A percentile compares a stretch with the other conserved stretches of the same genome.
phyloP scores from a whole-genome alignment of 139 green algal species.

The Zygnema cylindricum region DNA sequence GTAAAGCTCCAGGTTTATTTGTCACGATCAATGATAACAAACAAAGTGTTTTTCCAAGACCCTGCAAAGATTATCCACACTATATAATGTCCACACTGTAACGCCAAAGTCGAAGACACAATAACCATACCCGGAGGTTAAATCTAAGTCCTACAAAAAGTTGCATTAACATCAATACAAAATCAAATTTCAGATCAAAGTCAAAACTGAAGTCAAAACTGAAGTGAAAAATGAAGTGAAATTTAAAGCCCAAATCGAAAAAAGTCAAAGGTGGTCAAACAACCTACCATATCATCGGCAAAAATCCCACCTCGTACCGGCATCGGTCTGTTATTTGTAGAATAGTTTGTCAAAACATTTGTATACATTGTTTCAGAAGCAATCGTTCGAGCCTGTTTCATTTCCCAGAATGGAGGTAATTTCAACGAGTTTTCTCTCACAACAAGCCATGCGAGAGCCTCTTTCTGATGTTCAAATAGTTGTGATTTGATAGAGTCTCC shows the following conservation, averaged over 20 bases:
- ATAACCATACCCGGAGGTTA: too few relatives aligned
- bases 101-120: too few relatives aligned
- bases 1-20: constrained; percentile 64
- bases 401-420: constrained; percentile 74
- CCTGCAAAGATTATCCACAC: too few relatives aligned
- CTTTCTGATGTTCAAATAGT: constrained; percentile 72
- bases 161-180: too few relatives aligned
- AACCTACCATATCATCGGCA: constrained; percentile 54
- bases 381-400: background rate
- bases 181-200: too few relatives aligned
- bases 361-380: constrained; percentile 13
- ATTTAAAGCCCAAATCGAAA: too few relatives aligned
- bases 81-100: too few relatives aligned
- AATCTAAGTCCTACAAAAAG: too few relatives aligned
- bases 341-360: constrained; percentile 68
- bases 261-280: too few relatives aligned
- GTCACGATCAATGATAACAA: constrained; percentile 69
- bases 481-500: constrained; percentile 45
- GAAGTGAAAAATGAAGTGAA: too few relatives aligned
- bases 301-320: constrained; percentile 60
- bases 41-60: constrained; percentile 39
- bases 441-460: constrained; percentile 79
- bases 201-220: too few relatives aligned
- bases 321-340: background rate
- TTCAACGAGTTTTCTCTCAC: constrained; percentile 69